Conservation (phyloP, 495 filamentous ascomycete species). For the Penicillium salamii region DNA sequence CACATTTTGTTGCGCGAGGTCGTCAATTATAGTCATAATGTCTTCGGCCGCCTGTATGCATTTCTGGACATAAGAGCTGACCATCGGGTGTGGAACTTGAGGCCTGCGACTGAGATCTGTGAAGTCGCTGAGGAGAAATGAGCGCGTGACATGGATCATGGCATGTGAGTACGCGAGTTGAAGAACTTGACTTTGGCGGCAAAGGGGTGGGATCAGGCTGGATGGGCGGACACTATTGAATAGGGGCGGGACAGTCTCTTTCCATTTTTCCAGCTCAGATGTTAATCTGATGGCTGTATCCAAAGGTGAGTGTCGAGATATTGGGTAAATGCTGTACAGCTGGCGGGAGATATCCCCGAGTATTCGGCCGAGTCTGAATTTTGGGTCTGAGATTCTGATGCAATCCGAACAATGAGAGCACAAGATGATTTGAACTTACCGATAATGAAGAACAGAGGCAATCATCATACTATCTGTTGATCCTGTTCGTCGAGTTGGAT, state of each 20-base stretch:
- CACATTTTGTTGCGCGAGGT: conserved; percentile 35
- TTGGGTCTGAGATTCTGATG: too few species aligned
- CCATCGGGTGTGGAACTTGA: conserved; percentile 26
- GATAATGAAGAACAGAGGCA: conserved; percentile 46
- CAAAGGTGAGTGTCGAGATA: conserved; percentile 35
- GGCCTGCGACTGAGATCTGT: conserved; percentile 40
- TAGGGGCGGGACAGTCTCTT: conserved; percentile 40
- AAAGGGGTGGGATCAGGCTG: conserved; percentile 50
- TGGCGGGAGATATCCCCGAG: conserved; percentile 46
- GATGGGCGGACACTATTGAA: conserved; percentile 45
- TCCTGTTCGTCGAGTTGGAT: conserved; percentile 30
- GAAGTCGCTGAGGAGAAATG: conserved; percentile 53
- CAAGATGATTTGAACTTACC: conserved; percentile 29
- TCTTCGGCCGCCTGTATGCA: conserved; percentile 45
- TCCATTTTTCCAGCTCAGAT: conserved; percentile 36
- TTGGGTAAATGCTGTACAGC: conserved; percentile 46
- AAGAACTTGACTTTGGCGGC: conserved; percentile 53
- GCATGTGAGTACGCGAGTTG: conserved; percentile 52
- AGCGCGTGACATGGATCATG: conserved; percentile 55
- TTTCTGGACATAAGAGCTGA: conserved; percentile 36
- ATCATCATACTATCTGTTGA: conserved; percentile 45
- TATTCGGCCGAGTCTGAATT: conserved; percentile 41
- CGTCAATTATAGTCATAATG: conserved; percentile 37
- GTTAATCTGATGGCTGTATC: conserved; percentile 39
- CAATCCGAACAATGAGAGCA: too few species aligned